Evolutionary conservation across 768 basidiomycete species (phyloP).

Genomic region (Mrakia frigida): DNA sequence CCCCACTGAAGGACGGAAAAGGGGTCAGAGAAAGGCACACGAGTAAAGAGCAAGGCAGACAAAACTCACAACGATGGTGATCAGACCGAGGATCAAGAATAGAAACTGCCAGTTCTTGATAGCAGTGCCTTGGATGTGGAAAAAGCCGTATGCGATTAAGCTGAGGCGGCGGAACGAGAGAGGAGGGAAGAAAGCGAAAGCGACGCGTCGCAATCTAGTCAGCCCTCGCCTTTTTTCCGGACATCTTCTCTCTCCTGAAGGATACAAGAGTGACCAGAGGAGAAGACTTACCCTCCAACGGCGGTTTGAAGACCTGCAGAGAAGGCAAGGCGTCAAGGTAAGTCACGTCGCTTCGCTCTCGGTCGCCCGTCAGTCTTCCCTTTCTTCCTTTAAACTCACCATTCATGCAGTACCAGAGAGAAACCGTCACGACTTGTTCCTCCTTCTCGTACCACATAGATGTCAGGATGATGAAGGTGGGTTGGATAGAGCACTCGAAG

Average conservation of each 20-base stretch:
- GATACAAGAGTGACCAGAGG: too few species aligned
- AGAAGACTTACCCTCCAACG: conserved; percentile 12
- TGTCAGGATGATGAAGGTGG: conserved; percentile 14
- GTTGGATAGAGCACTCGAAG: conserved; percentile 27
- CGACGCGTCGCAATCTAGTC: neutral
- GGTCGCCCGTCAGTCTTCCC: too few species aligned
- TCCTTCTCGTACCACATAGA: conserved; percentile 25
- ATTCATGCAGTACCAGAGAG: conserved; percentile 10
- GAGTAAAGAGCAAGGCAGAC: neutral
- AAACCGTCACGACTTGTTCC: conserved; percentile 13
- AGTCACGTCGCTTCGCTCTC: too few species aligned
- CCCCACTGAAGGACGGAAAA: conserved; percentile 52
- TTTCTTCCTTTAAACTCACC: too few species aligned
- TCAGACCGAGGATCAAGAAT: conserved; percentile 37
- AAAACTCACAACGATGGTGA: conserved; percentile 2
- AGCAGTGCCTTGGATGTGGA: conserved; percentile 46
- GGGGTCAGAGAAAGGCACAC: conserved; percentile 46
- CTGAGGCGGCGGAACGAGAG: too few species aligned
- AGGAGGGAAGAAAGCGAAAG: neutral
- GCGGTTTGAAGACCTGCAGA: conserved; percentile 15
- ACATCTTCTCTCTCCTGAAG: too few species aligned
- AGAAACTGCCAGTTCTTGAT: conserved; percentile 53
- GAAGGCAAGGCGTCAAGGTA: neutral
- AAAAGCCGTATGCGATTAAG: conserved; percentile 15
- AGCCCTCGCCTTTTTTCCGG: neutral